Percentiles rank a stretch among this genome's conserved stretches.
These are phyloP conservation scores for Serendipita vermifera DNA, from an alignment of 768 basidiomycete genomes.

Conservation along the genomic window DNA sequence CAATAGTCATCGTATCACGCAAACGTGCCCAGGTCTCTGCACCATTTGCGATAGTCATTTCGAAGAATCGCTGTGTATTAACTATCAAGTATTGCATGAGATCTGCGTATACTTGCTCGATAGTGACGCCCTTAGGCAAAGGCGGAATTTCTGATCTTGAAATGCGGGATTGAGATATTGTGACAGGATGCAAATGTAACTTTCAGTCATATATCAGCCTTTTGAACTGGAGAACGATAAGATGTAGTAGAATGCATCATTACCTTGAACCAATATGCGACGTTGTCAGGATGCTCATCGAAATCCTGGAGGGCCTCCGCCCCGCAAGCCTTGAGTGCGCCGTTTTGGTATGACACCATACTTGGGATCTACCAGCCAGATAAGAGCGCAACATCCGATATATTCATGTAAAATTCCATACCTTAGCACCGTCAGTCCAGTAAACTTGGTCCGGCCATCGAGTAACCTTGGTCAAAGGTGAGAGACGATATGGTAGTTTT, in stretches of 20 bases:
- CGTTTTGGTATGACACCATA: background rate
- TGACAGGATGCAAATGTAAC: background rate
- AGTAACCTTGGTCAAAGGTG: background rate
- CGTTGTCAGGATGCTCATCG: background rate
- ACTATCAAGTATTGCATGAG: slow-evolving; percentile 7
- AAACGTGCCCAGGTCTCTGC: slow-evolving; percentile 7
- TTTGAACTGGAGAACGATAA: too few relatives aligned
- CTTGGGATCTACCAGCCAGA: background rate
- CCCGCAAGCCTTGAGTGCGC: background rate
- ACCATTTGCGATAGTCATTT: background rate
- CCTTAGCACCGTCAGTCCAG: background rate
- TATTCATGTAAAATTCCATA: background rate
- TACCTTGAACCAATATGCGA: background rate
- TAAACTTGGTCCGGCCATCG: slow-evolving; percentile 6
- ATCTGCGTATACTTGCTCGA: slow-evolving; percentile 12
- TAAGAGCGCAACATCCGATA: background rate
- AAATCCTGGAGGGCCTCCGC: background rate
- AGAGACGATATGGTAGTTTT: background rate
- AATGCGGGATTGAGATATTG: slow-evolving; percentile 11
- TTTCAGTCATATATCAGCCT: background rate
- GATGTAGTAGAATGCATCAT: too few relatives aligned
- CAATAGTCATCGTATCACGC: slow-evolving; percentile 24
- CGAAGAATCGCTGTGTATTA: slow-evolving; percentile 1
- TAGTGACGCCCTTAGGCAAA: slow-evolving; percentile 6
- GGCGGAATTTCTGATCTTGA: slow-evolving; percentile 1